Percentiles rank a stretch among this genome's conserved stretches.
These are phyloP conservation scores for Rhodotorula paludigena DNA, from an alignment of 768 basidiomycete species.

Conservation along the genomic window DNA sequence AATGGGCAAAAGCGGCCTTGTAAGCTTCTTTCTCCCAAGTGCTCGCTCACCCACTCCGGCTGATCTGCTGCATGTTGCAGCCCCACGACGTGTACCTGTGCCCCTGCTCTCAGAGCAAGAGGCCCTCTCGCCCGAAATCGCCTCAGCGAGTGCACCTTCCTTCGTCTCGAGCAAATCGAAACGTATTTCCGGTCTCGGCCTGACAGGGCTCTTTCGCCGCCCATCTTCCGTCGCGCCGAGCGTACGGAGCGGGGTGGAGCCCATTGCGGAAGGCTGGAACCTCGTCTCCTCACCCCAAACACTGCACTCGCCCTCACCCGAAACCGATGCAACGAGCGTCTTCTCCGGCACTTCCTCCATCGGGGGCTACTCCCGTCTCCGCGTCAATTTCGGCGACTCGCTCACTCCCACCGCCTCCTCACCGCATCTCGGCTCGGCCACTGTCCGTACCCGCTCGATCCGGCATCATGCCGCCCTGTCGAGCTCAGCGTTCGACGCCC, in stretches of 20 bases:
- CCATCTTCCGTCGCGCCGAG: not conserved
- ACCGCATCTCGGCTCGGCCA: not conserved
- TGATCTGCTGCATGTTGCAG: not conserved
- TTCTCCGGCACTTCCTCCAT: too few species aligned
- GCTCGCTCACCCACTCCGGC: not conserved
- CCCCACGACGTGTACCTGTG: not conserved
- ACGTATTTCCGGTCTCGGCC: not conserved
- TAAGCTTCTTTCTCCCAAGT: too few species aligned
- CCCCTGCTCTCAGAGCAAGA: not conserved
- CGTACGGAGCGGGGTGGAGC: not conserved
- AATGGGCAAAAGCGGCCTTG: not conserved
- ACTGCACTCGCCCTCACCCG: not conserved
- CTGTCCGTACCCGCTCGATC: constrained; percentile 14
- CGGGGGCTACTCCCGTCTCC: not conserved
- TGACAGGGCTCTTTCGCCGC: not conserved
- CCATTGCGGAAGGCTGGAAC: not conserved
- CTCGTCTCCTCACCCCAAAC: not conserved
- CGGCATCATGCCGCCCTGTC: constrained; percentile 16
- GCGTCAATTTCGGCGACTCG: not conserved
- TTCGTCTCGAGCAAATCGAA: not conserved
- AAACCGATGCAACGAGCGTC: not conserved
- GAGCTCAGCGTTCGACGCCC: constrained; percentile 8
- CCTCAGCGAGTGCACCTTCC: not conserved
- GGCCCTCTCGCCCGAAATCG: too few species aligned
- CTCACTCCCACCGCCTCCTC: not conserved